Percentiles rank a stretch among this genome's conserved stretches.
Conservation (phyloP, 2,329 filamentous ascomycete species). For the Calonectria multiphialidica region DNA sequence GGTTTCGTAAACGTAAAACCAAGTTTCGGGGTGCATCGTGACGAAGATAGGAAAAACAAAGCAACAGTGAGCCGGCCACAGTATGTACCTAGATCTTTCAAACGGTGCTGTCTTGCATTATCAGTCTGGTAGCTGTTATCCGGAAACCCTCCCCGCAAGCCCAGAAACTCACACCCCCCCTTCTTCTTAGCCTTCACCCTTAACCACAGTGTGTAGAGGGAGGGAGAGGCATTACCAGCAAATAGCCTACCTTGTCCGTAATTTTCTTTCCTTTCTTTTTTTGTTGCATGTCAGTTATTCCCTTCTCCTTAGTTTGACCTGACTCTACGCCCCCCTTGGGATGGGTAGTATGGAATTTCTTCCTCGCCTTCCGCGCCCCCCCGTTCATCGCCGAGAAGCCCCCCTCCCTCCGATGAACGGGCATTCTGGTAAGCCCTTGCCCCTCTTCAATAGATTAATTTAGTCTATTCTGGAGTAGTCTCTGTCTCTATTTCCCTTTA, state of each 20-base stretch:
- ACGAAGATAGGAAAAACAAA: not conserved
- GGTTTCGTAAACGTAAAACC: not conserved
- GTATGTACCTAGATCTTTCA: not conserved
- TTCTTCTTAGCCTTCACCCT: not conserved
- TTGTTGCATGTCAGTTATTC: not conserved
- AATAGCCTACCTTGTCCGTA: not conserved
- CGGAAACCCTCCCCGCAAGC: not conserved
- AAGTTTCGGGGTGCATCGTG: not conserved
- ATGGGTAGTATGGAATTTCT: no score
- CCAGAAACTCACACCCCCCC: not conserved
- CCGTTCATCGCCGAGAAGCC: not conserved
- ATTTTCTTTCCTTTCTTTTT: not conserved
- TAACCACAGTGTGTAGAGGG: not conserved
- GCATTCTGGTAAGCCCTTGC: not conserved
- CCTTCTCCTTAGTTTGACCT: not conserved
- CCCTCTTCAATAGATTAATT: not conserved
- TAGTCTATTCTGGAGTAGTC: not conserved
- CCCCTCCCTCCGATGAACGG: not conserved
- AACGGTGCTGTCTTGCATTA: not conserved
- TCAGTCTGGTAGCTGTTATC: not conserved
- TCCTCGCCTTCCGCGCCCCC: not conserved
- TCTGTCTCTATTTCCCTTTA: not conserved
- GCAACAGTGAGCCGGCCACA: not conserved
- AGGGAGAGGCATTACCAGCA: not conserved
- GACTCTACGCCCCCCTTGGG: no score